Base-by-base conservation (phyloP, 75 land plant species). In the Isoetes taiwanensis region DNA sequence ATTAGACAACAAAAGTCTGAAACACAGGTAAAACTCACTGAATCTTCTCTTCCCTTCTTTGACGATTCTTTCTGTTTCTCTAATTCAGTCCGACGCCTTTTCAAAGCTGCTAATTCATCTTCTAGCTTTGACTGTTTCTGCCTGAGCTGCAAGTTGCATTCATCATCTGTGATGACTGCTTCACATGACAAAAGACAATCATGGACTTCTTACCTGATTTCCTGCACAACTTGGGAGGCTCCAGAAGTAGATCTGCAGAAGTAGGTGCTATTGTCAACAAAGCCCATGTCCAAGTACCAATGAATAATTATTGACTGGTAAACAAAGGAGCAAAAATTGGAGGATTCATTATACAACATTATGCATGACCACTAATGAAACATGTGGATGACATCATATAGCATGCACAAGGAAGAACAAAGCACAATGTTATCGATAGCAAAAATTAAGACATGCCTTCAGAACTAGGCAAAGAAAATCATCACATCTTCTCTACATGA, bases 211-310 rank as follows among this genome's bases (percentile, higher is more conserved):
- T 73, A 85, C 96, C 86, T 85, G 86, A 66, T 89, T 85, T 48
- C 96, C 90, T 56, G 96, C 96, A 63, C 80, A 77, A 65, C 96
- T 89, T 32, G 91, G 96, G 68, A 89, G 91, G 64, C 96, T 89
- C 96, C 96, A 89, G 61, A 89, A 89, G 64, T 85, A 89, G n/a
- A 89, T 80, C 90, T 85, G 71, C 4, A 30, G 37, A 60, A 20
- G 28, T n/a, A 33, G 39, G 28, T n/a, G n/a, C n/a, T n/a, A n/a
- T n/a, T n/a, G n/a, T n/a, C n/a, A 30, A 24, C 17, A 29, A 34
- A 2, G 14, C 19, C 34, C 5, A 10, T 19, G 33, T 35, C 52
- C 29, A 34, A 3, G 29, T 19, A 34, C 28, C 68, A 14, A 26
- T 23, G 3, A 31, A 38, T 58, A 12, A 16, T 48, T 3, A 38